Percentiles rank a stretch among this genome's conserved stretches.
Conservation (phyloP, 2,329 filamentous ascomycete genomes). For the Fusarium albidum region DNA sequence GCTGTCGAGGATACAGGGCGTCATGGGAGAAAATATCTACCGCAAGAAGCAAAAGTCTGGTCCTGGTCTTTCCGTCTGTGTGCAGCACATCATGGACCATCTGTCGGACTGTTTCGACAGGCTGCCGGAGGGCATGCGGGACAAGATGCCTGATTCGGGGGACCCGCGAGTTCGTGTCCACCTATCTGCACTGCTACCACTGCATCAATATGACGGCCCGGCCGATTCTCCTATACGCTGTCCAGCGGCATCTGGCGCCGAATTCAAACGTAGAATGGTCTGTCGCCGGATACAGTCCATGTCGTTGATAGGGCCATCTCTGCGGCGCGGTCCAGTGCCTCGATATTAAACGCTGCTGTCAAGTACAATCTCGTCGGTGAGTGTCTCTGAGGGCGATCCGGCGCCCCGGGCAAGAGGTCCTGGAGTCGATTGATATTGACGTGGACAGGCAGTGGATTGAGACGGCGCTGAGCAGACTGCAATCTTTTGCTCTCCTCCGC, state of each 20-base stretch:
- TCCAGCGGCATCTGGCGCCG: slow-evolving; percentile 55
- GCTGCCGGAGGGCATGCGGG: slow-evolving; percentile 57
- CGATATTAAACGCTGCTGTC: slow-evolving; percentile 50
- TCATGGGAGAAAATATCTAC: slow-evolving; percentile 49
- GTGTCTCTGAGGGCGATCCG: slow-evolving; percentile 15
- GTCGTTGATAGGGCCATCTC: slow-evolving; percentile 61
- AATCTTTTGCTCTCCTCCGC: slow-evolving; percentile 86
- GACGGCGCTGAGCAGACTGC: slow-evolving; percentile 55
- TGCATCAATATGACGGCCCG: slow-evolving; percentile 66
- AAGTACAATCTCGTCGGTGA: slow-evolving; percentile 59
- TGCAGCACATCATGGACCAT: slow-evolving; percentile 1
- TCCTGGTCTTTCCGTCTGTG: background rate
- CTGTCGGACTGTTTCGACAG: background rate
- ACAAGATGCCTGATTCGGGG: slow-evolving; percentile 46
- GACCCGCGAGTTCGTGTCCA: background rate
- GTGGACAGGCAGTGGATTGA: slow-evolving; percentile 2
- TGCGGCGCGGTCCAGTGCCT: slow-evolving; percentile 43
- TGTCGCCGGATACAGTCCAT: slow-evolving; percentile 56
- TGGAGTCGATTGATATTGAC: slow-evolving; percentile 7
- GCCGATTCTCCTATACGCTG: slow-evolving; percentile 61
- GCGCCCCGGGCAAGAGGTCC: background rate
- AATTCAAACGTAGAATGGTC: slow-evolving; percentile 46
- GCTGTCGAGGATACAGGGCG: slow-evolving; percentile 59
- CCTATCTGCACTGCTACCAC: slow-evolving; percentile 58
- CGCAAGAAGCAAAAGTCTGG: slow-evolving; percentile 12